Evolutionary conservation across 2,329 filamentous ascomycete species (phyloP), one percentile per base, ranked within the genome.

Genomic region (Xylaria arbuscula): DNA sequence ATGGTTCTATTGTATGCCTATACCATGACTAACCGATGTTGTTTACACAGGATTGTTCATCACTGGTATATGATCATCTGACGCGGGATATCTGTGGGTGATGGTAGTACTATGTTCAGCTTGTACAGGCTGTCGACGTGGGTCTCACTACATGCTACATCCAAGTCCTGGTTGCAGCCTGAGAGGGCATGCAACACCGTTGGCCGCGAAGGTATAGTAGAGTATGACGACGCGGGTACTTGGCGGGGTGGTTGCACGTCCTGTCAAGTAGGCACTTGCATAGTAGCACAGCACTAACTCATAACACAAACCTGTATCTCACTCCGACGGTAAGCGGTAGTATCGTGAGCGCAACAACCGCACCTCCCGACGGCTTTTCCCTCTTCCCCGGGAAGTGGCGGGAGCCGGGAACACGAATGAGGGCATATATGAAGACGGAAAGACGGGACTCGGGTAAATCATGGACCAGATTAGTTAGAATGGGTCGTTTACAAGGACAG

Each of bases 51-150:
- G 36, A 22, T 28, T 28, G 8, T 38, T 55, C 24, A 28, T n/a
- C 32, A 22, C 24, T 62, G 17, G 22, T 10, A 50, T 19, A 34
- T 40, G 28, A 59, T 68, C 66, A 68, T 66, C 66, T 68, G 62
- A 66, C 62, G 19, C 38, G 17, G 38, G 11, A n/a, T 32, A 17
- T 54, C 34, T 68, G 66, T 60, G 62, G 53, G 53, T 51, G 58
- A 19, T 55, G 42, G 53, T 59, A 57, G 45, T 19, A 59, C 66
- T 10, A 22, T 15, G 13, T 4, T 42, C 55, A 59, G 38, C 45
- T n/a, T 48, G 58, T 56, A 54, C 38, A 4, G 36, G 47, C 50
- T 22, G 17, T 36, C 6, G 28, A 55, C 28, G 47, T 62, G 53
- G 24, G 47, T 54, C 24, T 58, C 13, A 62, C 32, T 28, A 62